Evolutionary conservation across 2,329 filamentous ascomycete species (phyloP).

Genomic region (Talaromyces sp.): DNA sequence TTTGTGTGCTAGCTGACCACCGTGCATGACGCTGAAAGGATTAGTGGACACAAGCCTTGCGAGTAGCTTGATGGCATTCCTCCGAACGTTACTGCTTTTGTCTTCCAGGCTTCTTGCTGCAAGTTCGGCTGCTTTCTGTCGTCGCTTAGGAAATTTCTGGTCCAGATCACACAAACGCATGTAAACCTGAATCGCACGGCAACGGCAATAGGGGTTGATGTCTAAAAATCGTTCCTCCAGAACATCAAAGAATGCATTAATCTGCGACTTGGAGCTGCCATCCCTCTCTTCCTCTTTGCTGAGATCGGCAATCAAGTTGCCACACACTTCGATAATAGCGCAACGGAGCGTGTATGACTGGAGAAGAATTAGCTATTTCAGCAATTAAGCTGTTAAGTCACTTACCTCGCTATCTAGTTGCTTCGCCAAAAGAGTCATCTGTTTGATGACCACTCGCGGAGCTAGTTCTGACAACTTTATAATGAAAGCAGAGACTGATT

Average conservation of each 20-base stretch:
- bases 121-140: conserved; percentile 82
- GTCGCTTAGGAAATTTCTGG: conserved; percentile 88
- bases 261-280: conserved; percentile 90
- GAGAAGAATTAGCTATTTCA: conserved; percentile 2
- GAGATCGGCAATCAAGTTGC: conserved; percentile 87
- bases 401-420: conserved; percentile 86
- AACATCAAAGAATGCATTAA: conserved; percentile 96
- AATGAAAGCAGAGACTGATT: conserved; percentile 92
- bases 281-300: conserved; percentile 87
- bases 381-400: background rate
- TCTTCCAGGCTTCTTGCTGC: conserved; percentile 89
- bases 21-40: conserved; percentile 88
- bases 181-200: conserved; percentile 88
- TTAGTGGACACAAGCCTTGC: conserved; percentile 87
- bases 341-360: conserved; percentile 89
- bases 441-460: conserved; percentile 89
- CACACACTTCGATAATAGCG: conserved; percentile 93
- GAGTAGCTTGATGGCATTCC: conserved; percentile 91
- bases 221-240: conserved; percentile 94
- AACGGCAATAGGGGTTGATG: conserved; percentile 93
- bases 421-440: conserved; percentile 93
- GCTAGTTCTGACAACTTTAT: conserved; percentile 88
- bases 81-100: conserved; percentile 94
- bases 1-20: conserved; percentile 75
- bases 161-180: conserved; percentile 90